Evolutionary conservation across 208 protist genomes (phyloP), one percentile per base, ranked within the genome.

Genomic region (Lotmaria passim): DNA sequence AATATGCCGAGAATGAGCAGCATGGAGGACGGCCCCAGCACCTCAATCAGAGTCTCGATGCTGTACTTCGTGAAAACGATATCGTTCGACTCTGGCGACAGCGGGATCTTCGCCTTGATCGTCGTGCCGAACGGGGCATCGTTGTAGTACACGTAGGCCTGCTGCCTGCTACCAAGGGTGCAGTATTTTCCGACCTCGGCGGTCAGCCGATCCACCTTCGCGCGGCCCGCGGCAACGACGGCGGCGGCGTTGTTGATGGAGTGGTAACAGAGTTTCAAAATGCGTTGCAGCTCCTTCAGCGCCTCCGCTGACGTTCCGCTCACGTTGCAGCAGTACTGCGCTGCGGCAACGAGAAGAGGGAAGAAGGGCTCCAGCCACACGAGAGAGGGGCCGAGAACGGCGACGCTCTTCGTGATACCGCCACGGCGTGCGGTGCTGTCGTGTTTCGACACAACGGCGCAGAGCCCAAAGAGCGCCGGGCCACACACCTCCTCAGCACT

Each of bases 401-500:
- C 86, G 21, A 94, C 85, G 55, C 79, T 87, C 69, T 94, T 94
- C n/a, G 83, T 94, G 41, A 91, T 83, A 46, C 89, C 86, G 31
- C 89, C 89, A 38, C 89, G 86, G 0, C 85, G 76, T 11, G 73
- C 84, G 26, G 75, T 62, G 63, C 55, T 80, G 67, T 94, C 86
- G 23, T 63, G 73, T 75, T 84, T 88, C 15, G 86, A 87, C 23
- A 93, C 82, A 24, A 91, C 89, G 7, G 86, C 89, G 70, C 82
- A 87, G 11, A 92, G 76, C 3, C 85, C 89, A 61, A 85, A 94
- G 17, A 94, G 73, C 38, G 60, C 67, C 28, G 62, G 61, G 30
- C 57, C 52, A 33, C 46, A 12, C 11, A 41, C 48, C 31, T 23
- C 44, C 24, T 38, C 44, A 0, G 23, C 46, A 3, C 26, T 51